Base-by-base conservation (phyloP, 73 alveolate species). In the Urostyla sp. region DNA sequence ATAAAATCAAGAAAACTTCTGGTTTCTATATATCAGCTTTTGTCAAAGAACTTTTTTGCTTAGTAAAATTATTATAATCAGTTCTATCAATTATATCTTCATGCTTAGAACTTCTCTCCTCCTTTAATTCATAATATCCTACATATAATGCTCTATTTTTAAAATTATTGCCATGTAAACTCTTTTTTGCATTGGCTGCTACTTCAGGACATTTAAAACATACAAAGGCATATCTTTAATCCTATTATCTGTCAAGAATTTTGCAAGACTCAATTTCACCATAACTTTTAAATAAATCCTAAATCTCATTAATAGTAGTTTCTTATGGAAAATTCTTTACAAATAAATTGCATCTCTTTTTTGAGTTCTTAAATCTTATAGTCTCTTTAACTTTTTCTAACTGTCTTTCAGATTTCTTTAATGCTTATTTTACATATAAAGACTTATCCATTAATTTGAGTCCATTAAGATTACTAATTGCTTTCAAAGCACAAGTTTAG, bases 321-420 rank as follows among this genome's bases (percentile, higher is more conserved):
- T 80, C 91, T 40, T 80, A 87, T 63, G 95, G 95, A 40, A 93
- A 84, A 90, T 93, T 92, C 84, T 86, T 93, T 16, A 90, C 98
- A 87, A 81, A 93, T 40, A 93, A 81, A 75, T 93, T 93, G 87
- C 75, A 75, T 45, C 79, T 90, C 79, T 82, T 77, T 59, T 77
- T 77, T 46, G 79, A 37, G 72, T 37, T 38, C 77, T 76, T 55
- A 67, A 55, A 63, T 26, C 74, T 34, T 49, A 20, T 26, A 27
- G 32, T 49, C 61, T 73, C 85, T 26, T 52, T 60, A 40, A 28
- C 57, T 50, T 59, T 53, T 32, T 49, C 66, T 16, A 18, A 63
- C 55, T 66, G 80, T 28, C 93, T 59, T n/a, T 30, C 73, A n/a
- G 55, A 16, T 36, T 85, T 85, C 61, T 58, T 58, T 0, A 61